Evolutionary conservation across 768 basidiomycete species (phyloP).

Genomic region (Pulveroboletus sp.): DNA sequence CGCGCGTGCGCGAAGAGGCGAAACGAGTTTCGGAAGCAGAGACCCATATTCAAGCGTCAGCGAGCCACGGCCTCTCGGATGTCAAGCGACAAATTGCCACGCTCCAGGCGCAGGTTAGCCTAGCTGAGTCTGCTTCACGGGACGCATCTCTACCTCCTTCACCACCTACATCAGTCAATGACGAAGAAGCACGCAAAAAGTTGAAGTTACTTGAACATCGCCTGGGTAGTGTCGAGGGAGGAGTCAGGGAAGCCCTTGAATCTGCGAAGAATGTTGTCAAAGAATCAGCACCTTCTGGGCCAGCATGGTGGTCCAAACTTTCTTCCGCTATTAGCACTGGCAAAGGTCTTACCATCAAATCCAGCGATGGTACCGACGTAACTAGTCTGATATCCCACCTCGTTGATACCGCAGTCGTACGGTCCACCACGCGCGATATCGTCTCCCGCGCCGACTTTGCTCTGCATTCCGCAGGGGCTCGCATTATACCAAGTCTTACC

Average conservation of each 20-base stretch:
- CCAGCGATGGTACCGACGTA: constrained; percentile 68
- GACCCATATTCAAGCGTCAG: constrained; percentile 39
- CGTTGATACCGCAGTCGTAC: constrained; percentile 70
- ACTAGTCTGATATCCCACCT: constrained; percentile 67
- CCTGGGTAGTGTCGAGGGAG: constrained; percentile 54
- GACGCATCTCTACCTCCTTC: constrained; percentile 12
- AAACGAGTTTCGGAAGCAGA: constrained; percentile 51
- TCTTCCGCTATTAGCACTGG: constrained; percentile 42
- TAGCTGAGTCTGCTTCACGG: constrained; percentile 22
- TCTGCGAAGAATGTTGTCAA: constrained; percentile 46
- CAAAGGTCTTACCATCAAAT: constrained; percentile 58
- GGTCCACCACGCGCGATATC: constrained; percentile 66
- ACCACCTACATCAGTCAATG: constrained; percentile 29
- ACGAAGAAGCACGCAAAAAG: constrained; percentile 54
- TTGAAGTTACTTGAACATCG: constrained; percentile 59
- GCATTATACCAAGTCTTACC: constrained; percentile 78
- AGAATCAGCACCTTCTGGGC: constrained; percentile 33
- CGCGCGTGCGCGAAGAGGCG: constrained; percentile 43
- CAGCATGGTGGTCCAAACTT: constrained; percentile 73
- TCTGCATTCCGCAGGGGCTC: constrained; percentile 74
- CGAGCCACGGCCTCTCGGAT: constrained; percentile 42
- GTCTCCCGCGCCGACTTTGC: constrained; percentile 84
- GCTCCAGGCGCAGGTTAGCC: constrained; percentile 41
- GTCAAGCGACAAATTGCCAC: constrained; percentile 55
- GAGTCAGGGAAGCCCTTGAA: constrained; percentile 70